phyloP scores from a whole-genome alignment of 1,284 basidiomycete species.

The Caloboletus firmus region DNA sequence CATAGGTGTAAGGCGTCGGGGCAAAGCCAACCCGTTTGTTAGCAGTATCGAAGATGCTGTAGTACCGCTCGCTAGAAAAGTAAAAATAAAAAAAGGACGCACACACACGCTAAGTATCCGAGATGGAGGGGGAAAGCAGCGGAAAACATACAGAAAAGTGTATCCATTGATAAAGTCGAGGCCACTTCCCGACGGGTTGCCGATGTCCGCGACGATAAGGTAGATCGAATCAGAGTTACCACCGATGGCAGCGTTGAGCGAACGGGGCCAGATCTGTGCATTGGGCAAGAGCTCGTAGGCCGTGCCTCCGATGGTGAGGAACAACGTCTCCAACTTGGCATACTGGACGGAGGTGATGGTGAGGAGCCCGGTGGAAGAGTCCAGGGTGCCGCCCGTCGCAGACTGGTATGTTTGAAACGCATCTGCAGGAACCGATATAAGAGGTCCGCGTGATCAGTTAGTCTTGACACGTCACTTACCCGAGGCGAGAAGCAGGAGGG shows the following conservation, averaged over 20 bases:
- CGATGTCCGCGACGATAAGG: conserved; percentile 32
- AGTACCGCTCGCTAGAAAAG: conserved; percentile 47
- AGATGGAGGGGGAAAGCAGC: neutral
- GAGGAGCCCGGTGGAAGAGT: conserved; percentile 45
- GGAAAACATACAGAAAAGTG: neutral
- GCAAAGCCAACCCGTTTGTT: conserved; percentile 49
- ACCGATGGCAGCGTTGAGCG: conserved; percentile 44
- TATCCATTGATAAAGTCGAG: neutral
- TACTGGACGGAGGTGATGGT: conserved; percentile 41
- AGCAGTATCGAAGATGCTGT: conserved; percentile 49
- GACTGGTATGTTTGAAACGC: conserved; percentile 51
- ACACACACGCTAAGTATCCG: neutral
- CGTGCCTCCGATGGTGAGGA: conserved; percentile 40
- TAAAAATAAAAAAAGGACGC: neutral
- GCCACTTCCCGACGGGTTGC: neutral
- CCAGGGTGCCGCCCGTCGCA: conserved; percentile 52
- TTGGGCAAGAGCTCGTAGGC: conserved; percentile 46
- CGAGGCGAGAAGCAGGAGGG: conserved; percentile 43
- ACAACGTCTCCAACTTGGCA: conserved; percentile 40
- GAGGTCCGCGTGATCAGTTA: too few relatives aligned
- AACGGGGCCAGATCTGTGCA: conserved; percentile 56
- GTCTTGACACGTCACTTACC: conserved; percentile 21
- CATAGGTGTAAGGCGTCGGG: conserved; percentile 41
- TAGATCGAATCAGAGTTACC: conserved; percentile 43
- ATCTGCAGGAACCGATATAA: conserved; percentile 31